These are phyloP conservation scores for Gracilaria domingensis DNA, from an alignment of 23 red algal species.

Conservation along the genomic window DNA sequence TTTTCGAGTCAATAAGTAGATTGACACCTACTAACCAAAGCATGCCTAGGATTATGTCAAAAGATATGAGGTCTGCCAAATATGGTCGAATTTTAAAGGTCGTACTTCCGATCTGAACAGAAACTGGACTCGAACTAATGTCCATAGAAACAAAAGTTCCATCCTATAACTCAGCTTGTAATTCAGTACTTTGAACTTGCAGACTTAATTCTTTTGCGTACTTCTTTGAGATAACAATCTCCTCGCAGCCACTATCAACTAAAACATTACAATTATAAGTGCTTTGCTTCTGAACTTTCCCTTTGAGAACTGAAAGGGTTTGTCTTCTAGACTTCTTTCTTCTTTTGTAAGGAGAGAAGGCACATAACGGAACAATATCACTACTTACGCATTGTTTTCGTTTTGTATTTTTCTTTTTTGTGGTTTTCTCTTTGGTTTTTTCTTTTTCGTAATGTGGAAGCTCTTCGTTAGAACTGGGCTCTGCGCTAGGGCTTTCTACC, in stretches of 20 bases:
- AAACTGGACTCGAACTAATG: background rate
- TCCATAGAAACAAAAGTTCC: slow-evolving; percentile 37
- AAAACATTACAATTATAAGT: slow-evolving; percentile 7
- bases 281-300: too few species aligned
- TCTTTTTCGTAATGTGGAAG: background rate
- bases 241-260: slow-evolving; percentile 39
- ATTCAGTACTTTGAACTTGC: background rate
- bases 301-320: too few species aligned
- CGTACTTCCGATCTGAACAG: background rate
- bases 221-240: slow-evolving; percentile 38
- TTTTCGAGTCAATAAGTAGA: slow-evolving; percentile 35
- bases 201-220: slow-evolving; percentile 4
- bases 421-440: background rate
- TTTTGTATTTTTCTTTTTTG: slow-evolving; percentile 40
- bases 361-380: background rate
- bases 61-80: slow-evolving; percentile 37
- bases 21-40: slow-evolving; percentile 23
- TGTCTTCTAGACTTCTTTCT: too few species aligned
- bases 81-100: slow-evolving; percentile 4
- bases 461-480: too few species aligned
- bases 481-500: too few species aligned
- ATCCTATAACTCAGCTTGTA: slow-evolving; percentile 35
- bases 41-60: slow-evolving; percentile 42
- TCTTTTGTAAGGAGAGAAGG: slow-evolving; percentile 6
- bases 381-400: background rate